Percentiles rank a stretch among this genome's conserved stretches.
These are phyloP conservation scores for Alternaria gaisen DNA, from an alignment of 2,329 filamentous ascomycete genomes.

Conservation along the genomic window DNA sequence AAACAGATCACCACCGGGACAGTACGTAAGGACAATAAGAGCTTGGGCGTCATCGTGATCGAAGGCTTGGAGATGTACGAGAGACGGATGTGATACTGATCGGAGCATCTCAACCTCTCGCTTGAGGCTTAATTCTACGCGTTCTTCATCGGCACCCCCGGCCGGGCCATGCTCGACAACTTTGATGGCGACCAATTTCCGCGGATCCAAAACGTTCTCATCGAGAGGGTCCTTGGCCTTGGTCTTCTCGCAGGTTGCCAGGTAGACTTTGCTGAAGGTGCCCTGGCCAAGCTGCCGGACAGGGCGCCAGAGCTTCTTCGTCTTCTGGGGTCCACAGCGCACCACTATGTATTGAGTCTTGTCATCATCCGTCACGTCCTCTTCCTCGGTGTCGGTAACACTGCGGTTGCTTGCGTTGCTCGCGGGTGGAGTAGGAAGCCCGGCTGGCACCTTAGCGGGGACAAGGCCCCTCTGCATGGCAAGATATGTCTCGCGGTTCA, in stretches of 20 bases:
- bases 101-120: conserved; percentile 95
- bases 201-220: conserved; percentile 67
- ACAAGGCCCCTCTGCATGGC: conserved; percentile 80
- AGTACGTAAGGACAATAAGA: conserved; percentile 88
- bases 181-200: conserved; percentile 90
- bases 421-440: conserved; percentile 78
- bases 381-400: conserved; percentile 63
- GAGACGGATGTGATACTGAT: conserved; percentile 83
- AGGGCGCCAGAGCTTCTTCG: conserved; percentile 81
- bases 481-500: conserved; percentile 82
- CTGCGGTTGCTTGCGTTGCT: conserved; percentile 70
- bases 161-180: conserved; percentile 94
- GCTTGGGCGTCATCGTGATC: conserved; percentile 84
- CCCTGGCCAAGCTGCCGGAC: conserved; percentile 86
- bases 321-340: conserved; percentile 67
- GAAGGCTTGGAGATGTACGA: conserved; percentile 92
- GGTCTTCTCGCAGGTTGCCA: conserved; percentile 80
- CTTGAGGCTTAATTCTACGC: conserved; percentile 92
- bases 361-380: conserved; percentile 56
- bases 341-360: conserved; percentile 57
- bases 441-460: conserved; percentile 56
- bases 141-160: conserved; percentile 90
- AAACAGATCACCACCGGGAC: conserved; percentile 92
- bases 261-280: conserved; percentile 92
- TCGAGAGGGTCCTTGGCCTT: conserved; percentile 52